A percentile compares a stretch with the other conserved stretches of the same genome.
phyloP scores from a whole-genome alignment of 2,329 filamentous ascomycete species.

The Fusarium sp. region DNA sequence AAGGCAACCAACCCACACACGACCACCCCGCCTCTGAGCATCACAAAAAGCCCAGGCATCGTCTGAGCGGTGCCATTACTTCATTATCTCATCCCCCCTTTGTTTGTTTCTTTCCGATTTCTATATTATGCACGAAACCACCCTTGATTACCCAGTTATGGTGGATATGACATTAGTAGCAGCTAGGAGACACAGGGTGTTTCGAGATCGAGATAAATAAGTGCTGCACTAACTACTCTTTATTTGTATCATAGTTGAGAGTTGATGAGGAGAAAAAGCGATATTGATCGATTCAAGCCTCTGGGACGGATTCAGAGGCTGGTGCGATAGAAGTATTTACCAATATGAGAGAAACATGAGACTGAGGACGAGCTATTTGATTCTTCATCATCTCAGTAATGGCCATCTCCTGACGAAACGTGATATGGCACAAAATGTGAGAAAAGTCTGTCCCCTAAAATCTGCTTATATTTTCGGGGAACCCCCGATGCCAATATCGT shows the following conservation, averaged over 20 bases:
- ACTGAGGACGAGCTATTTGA: constrained; percentile 16
- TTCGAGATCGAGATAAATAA: background rate
- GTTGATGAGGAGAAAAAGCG: background rate
- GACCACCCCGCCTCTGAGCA: background rate
- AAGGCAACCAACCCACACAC: background rate
- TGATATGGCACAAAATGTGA: background rate
- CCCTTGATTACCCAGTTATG: background rate
- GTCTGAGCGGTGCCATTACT: background rate
- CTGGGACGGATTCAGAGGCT: constrained; percentile 1
- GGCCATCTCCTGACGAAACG: background rate
- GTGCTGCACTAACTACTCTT: constrained; percentile 20
- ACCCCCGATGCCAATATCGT: too few species aligned
- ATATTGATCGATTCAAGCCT: background rate
- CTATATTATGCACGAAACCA: constrained; percentile 29
- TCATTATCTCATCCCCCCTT: background rate
- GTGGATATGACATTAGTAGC: background rate
- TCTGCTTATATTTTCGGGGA: background rate
- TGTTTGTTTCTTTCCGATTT: background rate
- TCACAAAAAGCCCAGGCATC: background rate
- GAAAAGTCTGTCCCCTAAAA: background rate
- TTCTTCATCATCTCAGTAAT: background rate
- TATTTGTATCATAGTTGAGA: constrained; percentile 32
- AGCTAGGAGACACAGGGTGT: background rate
- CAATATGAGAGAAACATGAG: constrained; percentile 2
- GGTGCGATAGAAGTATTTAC: constrained; percentile 10